A percentile compares a stretch with the other conserved stretches of the same genome.
phyloP scores from a whole-genome alignment of 192 early-diverging fungal species.

The Powellomyces hirtus region DNA sequence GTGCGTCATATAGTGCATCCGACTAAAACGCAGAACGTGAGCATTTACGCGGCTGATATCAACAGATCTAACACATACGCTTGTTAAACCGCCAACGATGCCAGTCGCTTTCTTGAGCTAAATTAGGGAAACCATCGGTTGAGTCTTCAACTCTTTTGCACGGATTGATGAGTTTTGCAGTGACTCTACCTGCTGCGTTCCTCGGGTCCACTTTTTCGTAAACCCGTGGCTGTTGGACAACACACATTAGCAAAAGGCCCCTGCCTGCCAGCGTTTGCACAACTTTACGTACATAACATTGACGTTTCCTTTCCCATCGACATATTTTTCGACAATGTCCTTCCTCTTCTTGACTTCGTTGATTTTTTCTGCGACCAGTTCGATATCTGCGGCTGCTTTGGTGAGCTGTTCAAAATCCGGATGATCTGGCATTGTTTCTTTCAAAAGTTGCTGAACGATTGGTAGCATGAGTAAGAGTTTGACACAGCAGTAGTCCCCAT shows the following conservation, averaged over 20 bases:
- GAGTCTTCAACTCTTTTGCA: too few relatives aligned
- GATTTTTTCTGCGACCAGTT: slow-evolving; percentile 73
- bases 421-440: slow-evolving; percentile 54
- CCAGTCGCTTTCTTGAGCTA: slow-evolving; percentile 64
- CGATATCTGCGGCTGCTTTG: slow-evolving; percentile 47
- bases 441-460: slow-evolving; percentile 43
- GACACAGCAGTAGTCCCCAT: background rate
- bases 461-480: background rate
- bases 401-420: slow-evolving; percentile 58
- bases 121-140: too few relatives aligned
- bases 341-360: slow-evolving; percentile 85
- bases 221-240: slow-evolving; percentile 63
- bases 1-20: slow-evolving; percentile 61
- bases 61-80: background rate
- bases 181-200: slow-evolving; percentile 48
- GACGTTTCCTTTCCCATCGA: slow-evolving; percentile 64
- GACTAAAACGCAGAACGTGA: slow-evolving; percentile 6
- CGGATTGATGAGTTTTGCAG: too few relatives aligned
- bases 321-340: slow-evolving; percentile 81
- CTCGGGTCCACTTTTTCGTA: slow-evolving; percentile 65
- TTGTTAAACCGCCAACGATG: slow-evolving; percentile 34
- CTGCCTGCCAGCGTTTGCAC: too few relatives aligned
- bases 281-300: slow-evolving; percentile 63
- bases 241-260: background rate
- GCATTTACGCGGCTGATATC: background rate